Percentiles rank a stretch among this genome's conserved stretches.
Evolutionary conservation across 495 filamentous ascomycete genomes (phyloP).

Genomic region (Lasiosphaeria miniovina): DNA sequence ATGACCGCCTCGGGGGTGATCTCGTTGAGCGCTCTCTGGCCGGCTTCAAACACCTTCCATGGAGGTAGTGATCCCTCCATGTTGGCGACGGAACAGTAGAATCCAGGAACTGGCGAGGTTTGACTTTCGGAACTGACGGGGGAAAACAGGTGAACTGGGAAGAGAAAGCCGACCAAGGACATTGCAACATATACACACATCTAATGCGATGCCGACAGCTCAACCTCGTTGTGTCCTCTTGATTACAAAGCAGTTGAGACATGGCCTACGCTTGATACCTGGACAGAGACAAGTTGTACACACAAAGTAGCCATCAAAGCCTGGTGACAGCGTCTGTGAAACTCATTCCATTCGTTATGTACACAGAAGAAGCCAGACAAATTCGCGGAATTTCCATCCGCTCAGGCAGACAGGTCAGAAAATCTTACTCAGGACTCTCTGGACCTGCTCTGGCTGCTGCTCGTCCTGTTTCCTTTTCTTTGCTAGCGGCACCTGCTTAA

Average conservation of each 20-base stretch:
- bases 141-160: too few species aligned
- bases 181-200: too few species aligned
- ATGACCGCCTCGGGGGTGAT: conserved; percentile 3
- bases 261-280: too few species aligned
- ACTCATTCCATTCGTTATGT: background rate
- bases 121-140: too few species aligned
- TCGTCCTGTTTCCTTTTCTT: conserved; percentile 45
- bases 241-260: too few species aligned
- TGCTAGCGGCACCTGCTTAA: conserved; percentile 65
- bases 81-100: background rate
- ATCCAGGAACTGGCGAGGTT: background rate
- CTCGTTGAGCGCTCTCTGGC: background rate
- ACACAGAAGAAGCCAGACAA: background rate
- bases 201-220: too few species aligned
- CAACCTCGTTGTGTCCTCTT: too few species aligned
- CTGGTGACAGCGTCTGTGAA: background rate
- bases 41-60: background rate
- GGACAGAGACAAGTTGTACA: too few species aligned
- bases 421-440: conserved; percentile 77
- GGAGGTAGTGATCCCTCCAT: background rate
- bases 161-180: too few species aligned
- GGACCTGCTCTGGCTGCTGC: conserved; percentile 64
- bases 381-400: background rate
- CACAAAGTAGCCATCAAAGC: too few species aligned
- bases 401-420: conserved; percentile 48